Conservation (phyloP, 192 early-diverging fungal species). For the Piromyces finnis region DNA sequence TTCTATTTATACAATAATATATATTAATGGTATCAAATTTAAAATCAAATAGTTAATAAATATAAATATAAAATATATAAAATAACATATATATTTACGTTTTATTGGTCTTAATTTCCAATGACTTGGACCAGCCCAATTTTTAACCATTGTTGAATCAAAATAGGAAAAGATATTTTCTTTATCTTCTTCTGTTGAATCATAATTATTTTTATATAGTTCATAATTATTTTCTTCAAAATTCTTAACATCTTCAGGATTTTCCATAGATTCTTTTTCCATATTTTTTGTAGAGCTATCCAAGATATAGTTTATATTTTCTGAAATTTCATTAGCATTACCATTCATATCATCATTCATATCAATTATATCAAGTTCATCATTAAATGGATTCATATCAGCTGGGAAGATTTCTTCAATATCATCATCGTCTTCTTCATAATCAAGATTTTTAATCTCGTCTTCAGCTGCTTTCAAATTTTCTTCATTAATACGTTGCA, state of each 20-base stretch:
- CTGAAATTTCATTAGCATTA: background rate
- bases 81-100: no score
- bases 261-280: background rate
- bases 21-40: no score
- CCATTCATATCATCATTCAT: no score
- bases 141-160: constrained; percentile 55
- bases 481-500: constrained; percentile 6
- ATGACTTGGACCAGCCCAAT: constrained; percentile 88
- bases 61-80: no score
- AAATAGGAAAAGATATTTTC: constrained; percentile 72
- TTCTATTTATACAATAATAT: no score
- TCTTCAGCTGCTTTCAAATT: constrained; percentile 9
- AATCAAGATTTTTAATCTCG: constrained; percentile 1
- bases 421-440: constrained; percentile 10
- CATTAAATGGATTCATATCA: constrained; percentile 18
- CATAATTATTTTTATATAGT: background rate
- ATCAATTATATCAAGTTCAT: constrained; percentile 15
- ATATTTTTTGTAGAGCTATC: background rate
- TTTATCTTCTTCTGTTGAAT: constrained; percentile 14
- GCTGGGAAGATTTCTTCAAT: constrained; percentile 8
- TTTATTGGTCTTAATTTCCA: constrained; percentile 36
- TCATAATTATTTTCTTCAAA: constrained; percentile 1
- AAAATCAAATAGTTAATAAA: no score
- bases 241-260: constrained; percentile 1
- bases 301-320: background rate